Conservation (phyloP, 2,329 filamentous ascomycete genomes). For the Phialocephala subalpina region DNA sequence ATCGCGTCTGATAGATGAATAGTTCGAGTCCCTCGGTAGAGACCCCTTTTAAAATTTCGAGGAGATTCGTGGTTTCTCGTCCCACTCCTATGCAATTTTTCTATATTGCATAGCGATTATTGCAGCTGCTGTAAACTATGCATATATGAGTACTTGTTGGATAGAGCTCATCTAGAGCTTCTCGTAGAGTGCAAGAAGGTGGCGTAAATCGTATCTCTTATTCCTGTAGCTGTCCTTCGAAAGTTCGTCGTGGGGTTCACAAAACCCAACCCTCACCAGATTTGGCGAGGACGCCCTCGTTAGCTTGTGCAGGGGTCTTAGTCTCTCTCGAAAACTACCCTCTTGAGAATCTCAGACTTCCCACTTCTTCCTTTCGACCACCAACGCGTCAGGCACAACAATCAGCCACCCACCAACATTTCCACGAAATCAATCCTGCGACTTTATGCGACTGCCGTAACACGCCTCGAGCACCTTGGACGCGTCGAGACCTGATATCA, state of each 20-base stretch:
- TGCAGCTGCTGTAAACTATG: constrained; percentile 25
- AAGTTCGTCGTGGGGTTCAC: constrained; percentile 34
- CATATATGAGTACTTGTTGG: constrained; percentile 46
- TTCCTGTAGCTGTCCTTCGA: constrained; percentile 42
- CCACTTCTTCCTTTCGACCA: constrained; percentile 40
- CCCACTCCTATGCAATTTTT: constrained; percentile 1
- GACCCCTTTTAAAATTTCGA: constrained; percentile 2
- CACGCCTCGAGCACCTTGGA: constrained; percentile 33
- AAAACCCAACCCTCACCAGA: not conserved
- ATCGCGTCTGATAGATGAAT: not conserved
- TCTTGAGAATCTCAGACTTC: constrained; percentile 41
- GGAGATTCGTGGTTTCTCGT: constrained; percentile 2
- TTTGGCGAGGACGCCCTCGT: constrained; percentile 17
- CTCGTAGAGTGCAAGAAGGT: constrained; percentile 73
- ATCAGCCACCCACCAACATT: constrained; percentile 37
- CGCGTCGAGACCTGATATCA: constrained; percentile 41
- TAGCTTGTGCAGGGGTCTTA: constrained; percentile 9
- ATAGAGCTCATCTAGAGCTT: constrained; percentile 55
- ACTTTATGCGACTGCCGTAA: constrained; percentile 40
- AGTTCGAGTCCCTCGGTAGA: not conserved
- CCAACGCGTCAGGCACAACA: constrained; percentile 36
- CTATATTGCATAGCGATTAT: not conserved
- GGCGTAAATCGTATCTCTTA: constrained; percentile 46
- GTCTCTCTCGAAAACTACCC: not conserved
- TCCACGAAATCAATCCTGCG: constrained; percentile 41